These are phyloP conservation scores for Obba rivulosa DNA, from an alignment of 768 basidiomycete genomes.

Conservation along the genomic window DNA sequence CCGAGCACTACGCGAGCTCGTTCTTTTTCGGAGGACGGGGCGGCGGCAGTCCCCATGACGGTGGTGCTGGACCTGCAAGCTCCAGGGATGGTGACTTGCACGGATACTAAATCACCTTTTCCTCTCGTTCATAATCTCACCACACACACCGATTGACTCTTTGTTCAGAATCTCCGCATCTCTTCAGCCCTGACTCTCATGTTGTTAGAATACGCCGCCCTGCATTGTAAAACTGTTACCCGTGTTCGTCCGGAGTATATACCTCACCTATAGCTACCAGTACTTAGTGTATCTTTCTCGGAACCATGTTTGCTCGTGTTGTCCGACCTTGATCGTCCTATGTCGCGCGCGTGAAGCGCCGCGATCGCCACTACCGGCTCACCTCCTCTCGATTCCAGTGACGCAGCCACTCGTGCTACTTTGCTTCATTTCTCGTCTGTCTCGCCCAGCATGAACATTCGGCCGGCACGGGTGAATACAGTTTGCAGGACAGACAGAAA, in stretches of 20 bases:
- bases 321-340: no score
- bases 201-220: neutral
- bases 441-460: constrained; percentile 40
- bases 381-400: no score
- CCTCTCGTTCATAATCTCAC: no score
- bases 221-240: neutral
- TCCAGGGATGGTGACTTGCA: constrained; percentile 16
- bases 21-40: constrained; percentile 56
- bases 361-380: no score
- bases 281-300: neutral
- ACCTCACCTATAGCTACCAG: neutral
- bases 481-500: neutral
- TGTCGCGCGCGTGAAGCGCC: no score
- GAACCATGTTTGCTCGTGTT: no score
- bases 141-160: no score
- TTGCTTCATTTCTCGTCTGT: no score
- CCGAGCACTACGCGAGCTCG: constrained; percentile 64
- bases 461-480: constrained; percentile 27
- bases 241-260: neutral
- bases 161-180: neutral
- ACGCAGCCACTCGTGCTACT: no score
- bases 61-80: constrained; percentile 10
- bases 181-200: neutral
- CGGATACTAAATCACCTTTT: constrained; percentile 9
- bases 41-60: constrained; percentile 14